Percentiles rank a stretch among this genome's conserved stretches.
Conservation (phyloP, 306 rosid genomes). For the barrel medic (Medicago truncatula) region MtrunA17r5.0-ANR NC_053049.1:10237001-10237500, state of each 20-base stretch:
- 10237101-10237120: conserved; percentile 49
- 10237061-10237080: conserved; percentile 48
- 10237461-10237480: conserved; percentile 29
- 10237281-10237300: conserved; percentile 65
- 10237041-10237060: conserved; percentile 29
- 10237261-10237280: conserved; percentile 61
- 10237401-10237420: not conserved
- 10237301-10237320: conserved; percentile 69
- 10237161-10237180: conserved; percentile 42
- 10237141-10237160: conserved; percentile 46
- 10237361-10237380: conserved; percentile 47
- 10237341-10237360: conserved; percentile 52
- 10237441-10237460: conserved; percentile 45
- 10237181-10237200: conserved; percentile 46
- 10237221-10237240: conserved; percentile 49
- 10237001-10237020: conserved; percentile 36
- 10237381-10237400: conserved; percentile 42
- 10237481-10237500: not conserved
- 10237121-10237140: conserved; percentile 50
- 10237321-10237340: conserved; percentile 54
- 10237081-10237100: conserved; percentile 58
- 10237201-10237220: conserved; percentile 52
- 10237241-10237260: conserved; percentile 45
- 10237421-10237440: not conserved
- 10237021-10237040: conserved; percentile 38